phyloP scores from a whole-genome alignment of 2,329 filamentous ascomycete genomes.

The Colletotrichum tamarilloi region DNA sequence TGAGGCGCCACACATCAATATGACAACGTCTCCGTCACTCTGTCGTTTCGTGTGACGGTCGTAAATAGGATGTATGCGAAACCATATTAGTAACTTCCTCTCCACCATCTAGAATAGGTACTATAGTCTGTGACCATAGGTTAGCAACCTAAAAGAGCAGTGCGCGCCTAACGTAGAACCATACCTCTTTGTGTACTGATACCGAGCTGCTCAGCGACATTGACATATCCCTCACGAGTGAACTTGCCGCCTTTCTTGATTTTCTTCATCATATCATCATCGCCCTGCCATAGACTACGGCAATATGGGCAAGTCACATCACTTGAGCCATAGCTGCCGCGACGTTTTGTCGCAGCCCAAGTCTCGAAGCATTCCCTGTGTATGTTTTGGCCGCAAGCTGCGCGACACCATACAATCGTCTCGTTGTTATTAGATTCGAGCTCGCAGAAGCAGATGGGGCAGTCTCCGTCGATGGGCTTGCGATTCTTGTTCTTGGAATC shows the following conservation, averaged over 20 bases:
- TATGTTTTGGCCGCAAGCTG: slow-evolving; percentile 66
- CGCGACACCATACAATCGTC: slow-evolving; percentile 61
- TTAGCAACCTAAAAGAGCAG: neutral
- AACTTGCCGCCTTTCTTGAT: slow-evolving; percentile 54
- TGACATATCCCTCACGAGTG: slow-evolving; percentile 68
- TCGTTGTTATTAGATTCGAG: slow-evolving; percentile 51
- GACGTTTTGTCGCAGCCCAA: slow-evolving; percentile 62
- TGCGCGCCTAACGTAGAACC: slow-evolving; percentile 27
- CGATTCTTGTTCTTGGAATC: slow-evolving; percentile 53
- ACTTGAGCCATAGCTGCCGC: slow-evolving; percentile 38
- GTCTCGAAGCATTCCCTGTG: slow-evolving; percentile 65
- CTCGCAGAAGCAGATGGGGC: slow-evolving; percentile 67
- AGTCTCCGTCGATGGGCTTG: slow-evolving; percentile 64
- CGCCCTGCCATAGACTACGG: slow-evolving; percentile 65
- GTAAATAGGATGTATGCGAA: too few species aligned
- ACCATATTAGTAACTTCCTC: slow-evolving; percentile 37
- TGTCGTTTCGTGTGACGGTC: too few species aligned
- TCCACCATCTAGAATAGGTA: slow-evolving; percentile 28
- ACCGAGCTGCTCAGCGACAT: slow-evolving; percentile 70
- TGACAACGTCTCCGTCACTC: too few species aligned
- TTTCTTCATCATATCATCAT: slow-evolving; percentile 54
- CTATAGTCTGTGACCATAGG: neutral
- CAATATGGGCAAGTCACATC: slow-evolving; percentile 71
- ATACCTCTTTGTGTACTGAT: slow-evolving; percentile 63
- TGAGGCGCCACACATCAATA: too few species aligned